These are phyloP conservation scores for Coemansia biformis DNA, from an alignment of 192 early-diverging fungal genomes.

Conservation along the genomic window DNA sequence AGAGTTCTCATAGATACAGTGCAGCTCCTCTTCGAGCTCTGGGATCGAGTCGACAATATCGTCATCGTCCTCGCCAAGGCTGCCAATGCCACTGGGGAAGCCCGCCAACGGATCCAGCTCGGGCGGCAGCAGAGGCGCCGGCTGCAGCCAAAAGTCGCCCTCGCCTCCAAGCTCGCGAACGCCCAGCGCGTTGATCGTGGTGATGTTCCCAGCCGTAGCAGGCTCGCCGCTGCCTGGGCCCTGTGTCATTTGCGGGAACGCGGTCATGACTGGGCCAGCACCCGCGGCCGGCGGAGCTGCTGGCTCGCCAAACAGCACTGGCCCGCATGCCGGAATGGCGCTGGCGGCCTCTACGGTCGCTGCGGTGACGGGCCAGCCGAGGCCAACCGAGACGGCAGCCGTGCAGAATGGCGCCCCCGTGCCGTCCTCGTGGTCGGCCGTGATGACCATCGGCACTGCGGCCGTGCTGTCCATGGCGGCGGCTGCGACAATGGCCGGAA, in stretches of 20 bases:
- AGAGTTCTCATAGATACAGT: constrained; percentile 61
- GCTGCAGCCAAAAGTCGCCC: constrained; percentile 33
- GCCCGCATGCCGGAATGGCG: too few species aligned
- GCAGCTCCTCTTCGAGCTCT: constrained; percentile 63
- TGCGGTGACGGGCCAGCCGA: constrained; percentile 34
- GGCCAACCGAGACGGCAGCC: constrained; percentile 9
- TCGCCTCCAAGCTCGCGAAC: constrained; percentile 37
- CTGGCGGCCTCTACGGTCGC: constrained; percentile 6
- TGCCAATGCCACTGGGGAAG: constrained; percentile 20
- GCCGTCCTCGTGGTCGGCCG: not conserved
- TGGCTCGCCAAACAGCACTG: too few species aligned
- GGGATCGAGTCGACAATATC: constrained; percentile 51
- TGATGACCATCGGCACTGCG: too few species aligned
- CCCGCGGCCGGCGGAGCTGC: too few species aligned
- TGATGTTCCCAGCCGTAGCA: constrained; percentile 13
- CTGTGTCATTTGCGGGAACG: not conserved
- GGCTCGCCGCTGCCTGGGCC: too few species aligned
- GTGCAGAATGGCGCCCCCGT: not conserved
- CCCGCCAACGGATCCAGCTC: constrained; percentile 25
- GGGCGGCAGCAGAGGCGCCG: constrained; percentile 35
- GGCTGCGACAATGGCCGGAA: constrained; percentile 13
- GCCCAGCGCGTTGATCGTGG: constrained; percentile 41
- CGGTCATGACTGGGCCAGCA: not conserved
- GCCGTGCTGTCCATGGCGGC: too few species aligned
- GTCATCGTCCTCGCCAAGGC: constrained; percentile 38